phyloP scores from a whole-genome alignment of 2,329 filamentous ascomycete genomes.

The Sclerotinia subarctica region DNA sequence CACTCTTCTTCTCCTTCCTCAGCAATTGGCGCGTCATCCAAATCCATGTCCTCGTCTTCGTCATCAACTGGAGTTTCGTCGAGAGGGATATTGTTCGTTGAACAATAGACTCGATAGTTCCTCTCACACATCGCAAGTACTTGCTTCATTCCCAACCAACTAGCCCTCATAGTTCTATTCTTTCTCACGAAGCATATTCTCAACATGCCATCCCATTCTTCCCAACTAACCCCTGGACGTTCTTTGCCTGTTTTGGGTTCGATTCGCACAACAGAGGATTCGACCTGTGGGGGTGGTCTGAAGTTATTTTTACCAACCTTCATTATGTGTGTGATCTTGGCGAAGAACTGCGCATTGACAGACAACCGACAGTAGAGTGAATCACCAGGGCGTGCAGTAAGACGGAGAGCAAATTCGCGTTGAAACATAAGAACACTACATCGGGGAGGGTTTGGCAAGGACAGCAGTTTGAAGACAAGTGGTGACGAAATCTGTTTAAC shows the following conservation, averaged over 20 bases:
- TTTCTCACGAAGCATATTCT: constrained; percentile 80
- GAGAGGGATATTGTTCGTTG: constrained; percentile 75
- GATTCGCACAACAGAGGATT: constrained; percentile 85
- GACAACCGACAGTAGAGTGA: constrained; percentile 85
- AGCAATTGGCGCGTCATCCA: constrained; percentile 45
- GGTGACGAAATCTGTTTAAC: constrained; percentile 73
- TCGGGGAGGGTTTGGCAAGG: constrained; percentile 75
- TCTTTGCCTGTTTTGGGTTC: constrained; percentile 77
- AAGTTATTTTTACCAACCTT: constrained; percentile 97
- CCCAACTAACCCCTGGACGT: constrained; percentile 83
- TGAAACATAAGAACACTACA: constrained; percentile 94
- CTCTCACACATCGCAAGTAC: constrained; percentile 78
- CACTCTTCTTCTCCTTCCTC: constrained; percentile 48
- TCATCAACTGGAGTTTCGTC: constrained; percentile 59
- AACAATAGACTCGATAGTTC: constrained; percentile 89
- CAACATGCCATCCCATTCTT: constrained; percentile 91
- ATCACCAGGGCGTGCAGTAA: constrained; percentile 85
- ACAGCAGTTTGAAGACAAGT: constrained; percentile 81
- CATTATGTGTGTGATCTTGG: constrained; percentile 70
- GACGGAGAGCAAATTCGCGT: constrained; percentile 85
- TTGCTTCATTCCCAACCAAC: constrained; percentile 75
- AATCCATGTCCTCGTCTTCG: constrained; percentile 46
- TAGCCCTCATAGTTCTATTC: constrained; percentile 83
- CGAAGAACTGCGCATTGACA: constrained; percentile 93
- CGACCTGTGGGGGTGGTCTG: constrained; percentile 88